Conservation (phyloP, 1,284 basidiomycete species). For the Boletus mariae region DNA sequence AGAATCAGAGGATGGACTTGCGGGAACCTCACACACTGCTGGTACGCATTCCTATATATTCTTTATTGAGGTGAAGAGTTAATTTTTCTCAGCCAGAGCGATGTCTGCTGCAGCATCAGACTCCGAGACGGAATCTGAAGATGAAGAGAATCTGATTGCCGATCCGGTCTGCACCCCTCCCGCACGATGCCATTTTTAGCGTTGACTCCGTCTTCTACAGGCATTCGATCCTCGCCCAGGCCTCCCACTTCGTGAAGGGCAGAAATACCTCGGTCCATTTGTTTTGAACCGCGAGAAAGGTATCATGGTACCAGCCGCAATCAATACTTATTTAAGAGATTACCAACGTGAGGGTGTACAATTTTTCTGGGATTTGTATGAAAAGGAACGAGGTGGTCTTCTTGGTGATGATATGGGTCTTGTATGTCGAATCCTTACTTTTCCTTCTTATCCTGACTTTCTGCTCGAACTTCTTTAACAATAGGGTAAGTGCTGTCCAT, state of each 20-base stretch:
- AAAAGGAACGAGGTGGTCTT: constrained; percentile 62
- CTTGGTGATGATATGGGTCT: constrained; percentile 91
- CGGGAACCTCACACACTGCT: constrained; percentile 7
- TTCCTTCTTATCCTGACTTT: constrained; percentile 2
- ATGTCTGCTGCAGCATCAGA: constrained; percentile 19
- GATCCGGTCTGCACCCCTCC: constrained; percentile 18
- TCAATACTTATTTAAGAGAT: constrained; percentile 78
- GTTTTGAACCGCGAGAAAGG: constrained; percentile 44
- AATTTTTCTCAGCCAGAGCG: constrained; percentile 1
- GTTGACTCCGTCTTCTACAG: constrained; percentile 26
- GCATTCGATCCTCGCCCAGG: constrained; percentile 46
- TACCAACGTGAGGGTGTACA: constrained; percentile 82
- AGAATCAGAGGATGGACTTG: constrained; percentile 35
- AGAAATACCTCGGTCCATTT: constrained; percentile 41
- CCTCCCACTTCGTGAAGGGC: constrained; percentile 46
- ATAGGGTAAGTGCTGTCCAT: constrained; percentile 21
- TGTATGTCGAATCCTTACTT: constrained; percentile 39
- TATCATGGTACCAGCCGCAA: constrained; percentile 61
- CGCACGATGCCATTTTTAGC: not conserved
- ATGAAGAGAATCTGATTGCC: constrained; percentile 37
- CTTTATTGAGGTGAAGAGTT: not conserved
- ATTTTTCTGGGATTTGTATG: constrained; percentile 72
- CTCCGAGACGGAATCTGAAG: constrained; percentile 45
- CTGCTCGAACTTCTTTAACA: not conserved
- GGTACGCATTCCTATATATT: constrained; percentile 1